A percentile compares a stretch with the other conserved stretches of the same genome.
phyloP scores from a whole-genome alignment of 345 rosid genomes.

The Conringia planisiliqua region DNA sequence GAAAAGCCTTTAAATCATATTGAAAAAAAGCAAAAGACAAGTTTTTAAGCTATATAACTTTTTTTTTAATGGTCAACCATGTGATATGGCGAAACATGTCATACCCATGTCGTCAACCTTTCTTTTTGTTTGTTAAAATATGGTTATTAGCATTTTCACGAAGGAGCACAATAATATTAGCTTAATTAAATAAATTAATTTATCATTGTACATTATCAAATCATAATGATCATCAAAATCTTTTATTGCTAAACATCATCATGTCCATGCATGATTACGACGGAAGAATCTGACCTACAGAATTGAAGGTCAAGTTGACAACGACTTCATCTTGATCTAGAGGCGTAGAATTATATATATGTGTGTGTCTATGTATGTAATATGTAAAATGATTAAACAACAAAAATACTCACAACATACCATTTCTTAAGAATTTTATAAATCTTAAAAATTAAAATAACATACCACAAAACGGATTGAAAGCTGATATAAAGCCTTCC shows the following conservation, averaged over 20 bases:
- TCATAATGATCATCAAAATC: slow-evolving; percentile 13
- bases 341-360: not conserved
- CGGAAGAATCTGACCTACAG: not conserved
- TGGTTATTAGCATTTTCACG: not conserved
- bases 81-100: slow-evolving; percentile 16
- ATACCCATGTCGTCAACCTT: slow-evolving; percentile 19
- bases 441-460: not conserved
- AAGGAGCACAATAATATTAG: slow-evolving; percentile 15
- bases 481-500: too few relatives aligned
- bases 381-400: not conserved
- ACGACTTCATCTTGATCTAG: slow-evolving; percentile 21
- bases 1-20: not conserved
- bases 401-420: not conserved
- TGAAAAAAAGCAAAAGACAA: not conserved
- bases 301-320: slow-evolving; percentile 9
- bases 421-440: not conserved
- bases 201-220: not conserved
- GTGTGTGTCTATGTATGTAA: not conserved
- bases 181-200: not conserved
- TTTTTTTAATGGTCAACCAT: not conserved
- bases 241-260: slow-evolving; percentile 21
- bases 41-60: not conserved
- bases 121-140: not conserved
- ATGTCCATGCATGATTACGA: slow-evolving; percentile 25
- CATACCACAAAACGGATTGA: too few relatives aligned